These are phyloP conservation scores for Silybum marianum DNA, from an alignment of 129 eudicot genomes.

Conservation along the genomic window DNA sequence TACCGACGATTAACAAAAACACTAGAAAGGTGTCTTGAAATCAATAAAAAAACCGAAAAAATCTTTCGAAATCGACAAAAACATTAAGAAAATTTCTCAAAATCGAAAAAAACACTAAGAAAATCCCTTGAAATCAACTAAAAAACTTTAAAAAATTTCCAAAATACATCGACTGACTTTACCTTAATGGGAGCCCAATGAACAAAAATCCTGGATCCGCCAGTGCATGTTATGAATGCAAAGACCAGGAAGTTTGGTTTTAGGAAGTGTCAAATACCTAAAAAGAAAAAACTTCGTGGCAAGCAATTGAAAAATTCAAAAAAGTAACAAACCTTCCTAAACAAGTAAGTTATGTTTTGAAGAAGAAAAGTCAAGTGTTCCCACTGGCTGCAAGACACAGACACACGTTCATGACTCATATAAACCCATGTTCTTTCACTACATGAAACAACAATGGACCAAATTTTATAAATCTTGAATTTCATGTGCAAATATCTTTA, in stretches of 20 bases:
- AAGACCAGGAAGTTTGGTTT: neutral
- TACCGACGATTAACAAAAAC: too few relatives aligned
- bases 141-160: too few relatives aligned
- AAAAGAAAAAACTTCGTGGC: neutral
- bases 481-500: neutral
- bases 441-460: neutral
- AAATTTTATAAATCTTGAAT: neutral
- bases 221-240: neutral
- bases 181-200: too few relatives aligned
- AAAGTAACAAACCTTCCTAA: constrained; percentile 5
- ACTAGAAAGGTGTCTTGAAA: too few relatives aligned
- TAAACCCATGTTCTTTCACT: neutral
- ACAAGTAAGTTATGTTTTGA: constrained; percentile 24
- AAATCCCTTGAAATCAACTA: too few relatives aligned
- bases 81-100: too few relatives aligned
- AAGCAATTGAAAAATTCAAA: neutral
- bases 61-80: too few relatives aligned
- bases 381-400: constrained; percentile 2
- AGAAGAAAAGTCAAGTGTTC: constrained; percentile 23
- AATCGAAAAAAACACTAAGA: too few relatives aligned
- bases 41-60: too few relatives aligned
- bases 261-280: neutral
- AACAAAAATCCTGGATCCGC: too few relatives aligned
- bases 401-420: neutral
- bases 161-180: too few relatives aligned